Evolutionary conservation across 2,329 filamentous ascomycete species (phyloP).

Genomic region (Didymella arachidicola): DNA sequence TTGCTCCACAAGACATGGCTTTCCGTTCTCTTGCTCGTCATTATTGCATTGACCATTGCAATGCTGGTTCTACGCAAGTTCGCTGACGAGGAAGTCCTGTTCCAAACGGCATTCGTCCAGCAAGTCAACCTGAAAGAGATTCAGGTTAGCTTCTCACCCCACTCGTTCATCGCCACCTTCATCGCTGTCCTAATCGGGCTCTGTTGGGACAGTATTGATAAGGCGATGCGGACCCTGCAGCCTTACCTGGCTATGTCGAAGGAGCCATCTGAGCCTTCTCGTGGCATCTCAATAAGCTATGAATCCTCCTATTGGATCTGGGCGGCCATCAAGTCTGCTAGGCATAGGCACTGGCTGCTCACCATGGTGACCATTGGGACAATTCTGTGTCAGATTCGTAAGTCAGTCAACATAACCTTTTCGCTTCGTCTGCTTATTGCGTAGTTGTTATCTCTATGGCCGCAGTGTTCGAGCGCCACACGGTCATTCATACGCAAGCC

Average conservation of each 20-base stretch:
- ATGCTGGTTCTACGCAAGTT: neutral
- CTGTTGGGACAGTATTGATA: neutral
- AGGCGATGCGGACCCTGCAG: neutral
- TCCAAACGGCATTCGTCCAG: neutral
- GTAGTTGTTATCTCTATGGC: slow-evolving; percentile 18
- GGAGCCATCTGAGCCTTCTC: neutral
- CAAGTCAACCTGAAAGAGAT: neutral
- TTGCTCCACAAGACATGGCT: neutral
- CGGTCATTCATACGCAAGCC: slow-evolving; percentile 6
- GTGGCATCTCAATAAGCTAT: neutral
- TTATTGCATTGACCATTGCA: neutral
- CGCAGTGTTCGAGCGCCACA: slow-evolving; percentile 14
- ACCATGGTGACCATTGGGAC: neutral
- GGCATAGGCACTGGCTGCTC: neutral
- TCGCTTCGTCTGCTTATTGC: neutral
- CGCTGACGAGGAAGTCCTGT: neutral
- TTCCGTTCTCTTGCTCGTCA: neutral
- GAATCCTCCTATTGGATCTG: neutral
- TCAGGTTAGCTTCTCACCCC: neutral
- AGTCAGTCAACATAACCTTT: neutral
- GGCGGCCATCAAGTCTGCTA: neutral
- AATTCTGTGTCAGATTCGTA: neutral
- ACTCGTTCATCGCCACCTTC: neutral
- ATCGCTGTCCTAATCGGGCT: neutral
- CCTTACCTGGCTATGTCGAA: neutral